Evolutionary conservation across 2,329 filamentous ascomycete genomes (phyloP).

Genomic region (Thielaviopsis musarum): DNA sequence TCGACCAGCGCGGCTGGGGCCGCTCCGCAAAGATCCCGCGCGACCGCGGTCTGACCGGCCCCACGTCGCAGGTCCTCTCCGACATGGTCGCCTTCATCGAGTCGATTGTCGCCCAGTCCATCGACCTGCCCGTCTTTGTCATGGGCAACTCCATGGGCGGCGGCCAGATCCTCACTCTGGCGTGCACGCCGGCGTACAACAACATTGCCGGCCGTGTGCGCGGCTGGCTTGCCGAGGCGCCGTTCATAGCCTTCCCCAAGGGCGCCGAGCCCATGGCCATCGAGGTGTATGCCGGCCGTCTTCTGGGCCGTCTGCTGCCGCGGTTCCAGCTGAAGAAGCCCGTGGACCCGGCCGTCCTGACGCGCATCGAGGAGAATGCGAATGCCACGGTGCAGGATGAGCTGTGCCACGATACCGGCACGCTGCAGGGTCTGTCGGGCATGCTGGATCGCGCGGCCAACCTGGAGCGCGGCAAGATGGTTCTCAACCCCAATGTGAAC

Average conservation of each 20-base stretch:
- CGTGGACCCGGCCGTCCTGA: conserved; percentile 47
- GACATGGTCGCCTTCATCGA: conserved; percentile 59
- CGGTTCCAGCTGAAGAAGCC: conserved; percentile 47
- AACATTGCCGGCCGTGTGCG: conserved; percentile 43
- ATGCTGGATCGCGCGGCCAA: conserved; percentile 57
- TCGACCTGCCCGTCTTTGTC: conserved; percentile 53
- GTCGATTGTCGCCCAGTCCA: conserved; percentile 38
- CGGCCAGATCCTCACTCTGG: conserved; percentile 51
- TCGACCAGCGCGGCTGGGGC: conserved; percentile 87
- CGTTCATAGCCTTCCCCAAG: conserved; percentile 58
- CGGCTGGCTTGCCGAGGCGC: conserved; percentile 62
- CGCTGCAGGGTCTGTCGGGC: conserved; percentile 60
- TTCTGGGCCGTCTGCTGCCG: conserved; percentile 53
- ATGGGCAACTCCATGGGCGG: conserved; percentile 90
- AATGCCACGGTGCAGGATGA: conserved; percentile 46
- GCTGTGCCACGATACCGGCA: conserved; percentile 69
- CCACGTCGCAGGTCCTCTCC: conserved; percentile 52
- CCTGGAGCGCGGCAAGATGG: conserved; percentile 39
- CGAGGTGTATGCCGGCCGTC: conserved; percentile 46
- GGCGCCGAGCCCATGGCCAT: conserved; percentile 44
- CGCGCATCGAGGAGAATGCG: conserved; percentile 47
- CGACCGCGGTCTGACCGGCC: conserved; percentile 56
- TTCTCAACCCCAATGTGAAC: conserved; percentile 35
- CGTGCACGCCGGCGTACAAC: conserved; percentile 31
- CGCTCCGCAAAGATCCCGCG: conserved; percentile 44